Base-by-base conservation (phyloP, 441 rosid genomes). In the Sinapis alba region DNA sequence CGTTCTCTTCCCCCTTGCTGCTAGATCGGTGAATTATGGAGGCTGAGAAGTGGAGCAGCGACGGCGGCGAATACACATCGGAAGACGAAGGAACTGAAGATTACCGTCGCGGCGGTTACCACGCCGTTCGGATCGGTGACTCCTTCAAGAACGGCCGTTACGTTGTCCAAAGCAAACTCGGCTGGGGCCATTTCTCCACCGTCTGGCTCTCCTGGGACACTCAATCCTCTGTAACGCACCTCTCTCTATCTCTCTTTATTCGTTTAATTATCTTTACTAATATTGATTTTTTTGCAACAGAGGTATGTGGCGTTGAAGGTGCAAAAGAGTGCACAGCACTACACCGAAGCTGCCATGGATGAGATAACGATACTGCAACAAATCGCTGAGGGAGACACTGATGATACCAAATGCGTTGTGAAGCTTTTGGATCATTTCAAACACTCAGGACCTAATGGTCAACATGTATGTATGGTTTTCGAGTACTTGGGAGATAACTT, bases 151-250 rank as follows among this genome's bases (percentile, higher is more conserved):
- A 85, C 62, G 90, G 89, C 2, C 79, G 83, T 27, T 89, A 89
- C 67, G 88, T 86, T 41, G 85, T 84, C 23, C 95, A 88, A 80
- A 80, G 81, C 41, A 89, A 89, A 85, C 92, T 89, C 23, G 89
- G 92, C 0, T 89, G 95, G 94, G 94, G 94, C 13, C 94, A 89
- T 75, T 89, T 89, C 81, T 89, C 94, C 56, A 89, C 94, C 18
- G 94, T 89, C 38, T 89, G 94, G 92, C 92, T 89, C 69, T 80
- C 94, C 56, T 88, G 92, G 88, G 92, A 89, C 36, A 82, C 87
- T 72, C 87, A 78, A 27, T 79, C 61, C 62, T 85, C 86, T 70
- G 94, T 89, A 89, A 89, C 7, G 75, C 23, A 20, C 51, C 30
- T 64, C 66, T 61, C 50, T 57, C 51, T 45, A 19, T 41, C 16